Evolutionary conservation across 2,329 filamentous ascomycete genomes (phyloP).

Genomic region (Colletotrichum acutatum): DNA sequence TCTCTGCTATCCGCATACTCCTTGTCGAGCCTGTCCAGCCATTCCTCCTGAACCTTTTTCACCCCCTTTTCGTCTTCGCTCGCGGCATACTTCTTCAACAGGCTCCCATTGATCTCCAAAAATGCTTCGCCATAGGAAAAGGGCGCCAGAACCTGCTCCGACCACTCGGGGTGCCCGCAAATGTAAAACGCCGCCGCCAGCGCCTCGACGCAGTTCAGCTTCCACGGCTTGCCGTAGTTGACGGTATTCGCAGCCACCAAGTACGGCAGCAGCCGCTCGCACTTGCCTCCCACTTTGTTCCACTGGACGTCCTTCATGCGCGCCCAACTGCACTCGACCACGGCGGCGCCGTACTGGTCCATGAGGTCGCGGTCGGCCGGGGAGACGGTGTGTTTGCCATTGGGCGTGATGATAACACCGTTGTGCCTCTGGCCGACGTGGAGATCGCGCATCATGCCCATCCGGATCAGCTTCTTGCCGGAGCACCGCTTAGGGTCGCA

Average conservation of each 20-base stretch:
- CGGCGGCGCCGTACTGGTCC: slow-evolving; percentile 90
- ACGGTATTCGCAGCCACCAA: slow-evolving; percentile 96
- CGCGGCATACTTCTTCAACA: slow-evolving; percentile 86
- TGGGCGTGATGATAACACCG: slow-evolving; percentile 94
- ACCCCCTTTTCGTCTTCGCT: slow-evolving; percentile 84
- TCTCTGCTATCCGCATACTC: slow-evolving; percentile 87
- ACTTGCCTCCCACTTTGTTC: slow-evolving; percentile 90
- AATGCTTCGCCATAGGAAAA: slow-evolving; percentile 93
- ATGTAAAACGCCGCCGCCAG: slow-evolving; percentile 93
- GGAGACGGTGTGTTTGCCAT: slow-evolving; percentile 86
- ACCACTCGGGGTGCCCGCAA: slow-evolving; percentile 92
- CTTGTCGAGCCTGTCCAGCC: slow-evolving; percentile 89
- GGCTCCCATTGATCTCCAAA: slow-evolving; percentile 85
- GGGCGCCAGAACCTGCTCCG: slow-evolving; percentile 80
- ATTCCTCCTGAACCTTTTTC: slow-evolving; percentile 85
- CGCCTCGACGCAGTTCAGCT: slow-evolving; percentile 95
- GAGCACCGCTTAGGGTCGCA: slow-evolving; percentile 98
- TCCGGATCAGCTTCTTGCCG: slow-evolving; percentile 91
- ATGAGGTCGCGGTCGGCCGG: slow-evolving; percentile 85
- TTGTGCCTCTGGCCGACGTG: slow-evolving; percentile 91
- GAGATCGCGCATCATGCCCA: slow-evolving; percentile 93
- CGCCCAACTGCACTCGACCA: slow-evolving; percentile 98
- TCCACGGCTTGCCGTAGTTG: slow-evolving; percentile 96
- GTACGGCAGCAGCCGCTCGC: slow-evolving; percentile 90
- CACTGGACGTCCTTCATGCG: slow-evolving; percentile 92